These are phyloP conservation scores for Saussurea involucrata DNA, from an alignment of 129 eudicot species.

Conservation along the genomic window DNA sequence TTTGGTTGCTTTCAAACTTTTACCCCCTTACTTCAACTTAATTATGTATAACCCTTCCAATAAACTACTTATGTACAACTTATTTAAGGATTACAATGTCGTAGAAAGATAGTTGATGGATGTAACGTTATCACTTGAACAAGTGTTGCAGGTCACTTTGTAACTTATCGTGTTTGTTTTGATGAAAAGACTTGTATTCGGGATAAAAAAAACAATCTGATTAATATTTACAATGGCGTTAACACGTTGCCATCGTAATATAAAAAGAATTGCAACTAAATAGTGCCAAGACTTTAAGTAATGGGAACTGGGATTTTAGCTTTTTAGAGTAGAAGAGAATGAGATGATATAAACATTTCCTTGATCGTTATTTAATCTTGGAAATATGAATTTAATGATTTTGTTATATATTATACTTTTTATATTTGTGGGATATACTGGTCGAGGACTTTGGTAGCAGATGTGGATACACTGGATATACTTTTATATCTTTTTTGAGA, in stretches of 20 bases:
- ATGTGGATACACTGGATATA: no score
- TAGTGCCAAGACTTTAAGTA: background rate
- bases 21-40: background rate
- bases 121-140: background rate
- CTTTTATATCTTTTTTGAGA: background rate
- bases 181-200: background rate
- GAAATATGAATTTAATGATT: background rate
- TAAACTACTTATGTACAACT: background rate
- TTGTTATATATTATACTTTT: background rate
- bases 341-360: background rate
- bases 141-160: background rate
- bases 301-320: background rate
- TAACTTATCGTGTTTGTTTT: background rate
- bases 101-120: background rate
- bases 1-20: background rate
- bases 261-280: background rate
- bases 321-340: background rate
- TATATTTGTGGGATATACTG: background rate
- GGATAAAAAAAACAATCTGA: background rate
- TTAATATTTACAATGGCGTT: background rate
- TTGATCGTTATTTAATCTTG: background rate
- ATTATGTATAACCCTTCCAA: background rate
- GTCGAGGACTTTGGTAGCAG: background rate
- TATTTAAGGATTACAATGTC: background rate
- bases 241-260: background rate